phyloP scores from a whole-genome alignment of 495 filamentous ascomycete genomes.

The Neohortaea acidophila region DNA sequence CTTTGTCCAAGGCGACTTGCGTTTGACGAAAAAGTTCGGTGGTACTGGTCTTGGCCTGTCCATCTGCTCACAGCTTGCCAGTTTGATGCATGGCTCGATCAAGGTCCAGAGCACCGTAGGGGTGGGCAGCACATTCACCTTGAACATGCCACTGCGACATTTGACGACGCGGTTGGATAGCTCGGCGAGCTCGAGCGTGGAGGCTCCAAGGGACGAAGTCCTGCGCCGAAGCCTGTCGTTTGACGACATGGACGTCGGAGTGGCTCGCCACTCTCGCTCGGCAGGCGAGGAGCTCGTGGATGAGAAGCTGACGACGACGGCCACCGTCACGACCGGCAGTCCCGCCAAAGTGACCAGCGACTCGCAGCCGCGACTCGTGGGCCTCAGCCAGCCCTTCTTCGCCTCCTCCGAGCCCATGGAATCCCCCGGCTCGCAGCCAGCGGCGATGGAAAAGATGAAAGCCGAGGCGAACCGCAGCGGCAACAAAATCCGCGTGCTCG shows the following conservation, averaged over 20 bases:
- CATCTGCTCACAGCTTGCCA: slow-evolving; percentile 75
- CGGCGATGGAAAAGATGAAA: slow-evolving; percentile 37
- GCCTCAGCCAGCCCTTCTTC: slow-evolving; percentile 76
- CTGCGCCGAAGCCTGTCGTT: background rate
- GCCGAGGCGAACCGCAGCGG: slow-evolving; percentile 29
- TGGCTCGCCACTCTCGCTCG: slow-evolving; percentile 10
- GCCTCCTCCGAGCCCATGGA: slow-evolving; percentile 39
- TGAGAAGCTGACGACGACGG: background rate
- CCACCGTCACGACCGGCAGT: slow-evolving; percentile 17
- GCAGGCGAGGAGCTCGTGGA: slow-evolving; percentile 1
- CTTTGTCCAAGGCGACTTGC: slow-evolving; percentile 81
- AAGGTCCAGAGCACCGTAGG: slow-evolving; percentile 56
- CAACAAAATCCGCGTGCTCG: slow-evolving; percentile 63
- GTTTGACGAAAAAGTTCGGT: slow-evolving; percentile 76
- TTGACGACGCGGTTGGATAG: slow-evolving; percentile 49
- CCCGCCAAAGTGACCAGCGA: slow-evolving; percentile 23
- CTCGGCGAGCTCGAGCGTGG: slow-evolving; percentile 27
- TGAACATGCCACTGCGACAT: slow-evolving; percentile 71
- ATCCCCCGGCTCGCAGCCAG: slow-evolving; percentile 30
- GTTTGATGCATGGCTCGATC: slow-evolving; percentile 67
- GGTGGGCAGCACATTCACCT: slow-evolving; percentile 63
- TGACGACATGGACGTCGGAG: slow-evolving; percentile 5
- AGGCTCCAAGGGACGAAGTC: background rate
- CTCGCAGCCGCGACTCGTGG: slow-evolving; percentile 61
- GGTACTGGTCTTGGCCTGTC: slow-evolving; percentile 83